A percentile compares a stretch with the other conserved stretches of the same genome.
These are phyloP conservation scores for Globisporangium irregulare DNA, from an alignment of 352 stramenopile species.

Conservation along the genomic window DNA sequence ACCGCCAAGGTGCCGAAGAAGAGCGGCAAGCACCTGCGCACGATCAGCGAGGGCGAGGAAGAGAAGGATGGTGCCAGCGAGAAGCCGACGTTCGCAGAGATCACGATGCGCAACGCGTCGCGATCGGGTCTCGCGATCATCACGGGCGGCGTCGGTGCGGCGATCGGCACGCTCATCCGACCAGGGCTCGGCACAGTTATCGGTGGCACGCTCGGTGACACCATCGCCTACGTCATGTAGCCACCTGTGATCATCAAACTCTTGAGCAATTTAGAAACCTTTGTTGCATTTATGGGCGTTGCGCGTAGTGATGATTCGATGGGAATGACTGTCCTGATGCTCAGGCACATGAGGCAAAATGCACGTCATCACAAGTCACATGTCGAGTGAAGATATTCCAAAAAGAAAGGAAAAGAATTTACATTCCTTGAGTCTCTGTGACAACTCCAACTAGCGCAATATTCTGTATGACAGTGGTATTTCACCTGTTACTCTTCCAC, in stretches of 20 bases:
- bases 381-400: background rate
- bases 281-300: background rate
- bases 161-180: conserved; percentile 65
- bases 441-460: background rate
- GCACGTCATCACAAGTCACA: background rate
- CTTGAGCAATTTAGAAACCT: background rate
- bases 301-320: background rate
- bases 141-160: conserved; percentile 62
- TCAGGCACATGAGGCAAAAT: background rate
- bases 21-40: conserved; percentile 33
- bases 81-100: conserved; percentile 36
- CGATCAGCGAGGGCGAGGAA: conserved; percentile 29
- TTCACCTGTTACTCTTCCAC: background rate
- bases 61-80: conserved; percentile 26
- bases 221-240: conserved; percentile 68
- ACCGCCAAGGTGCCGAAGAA: conserved; percentile 36
- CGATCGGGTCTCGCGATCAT: conserved; percentile 65
- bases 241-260: background rate
- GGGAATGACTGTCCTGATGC: background rate
- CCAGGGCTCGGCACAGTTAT: conserved; percentile 78
- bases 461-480: background rate
- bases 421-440: background rate
- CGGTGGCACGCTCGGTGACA: conserved; percentile 72
- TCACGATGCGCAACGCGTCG: conserved; percentile 57
- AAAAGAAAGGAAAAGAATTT: background rate